phyloP scores from a whole-genome alignment of 2,329 filamentous ascomycete genomes.

The Fusarium brachygibbosum region DNA sequence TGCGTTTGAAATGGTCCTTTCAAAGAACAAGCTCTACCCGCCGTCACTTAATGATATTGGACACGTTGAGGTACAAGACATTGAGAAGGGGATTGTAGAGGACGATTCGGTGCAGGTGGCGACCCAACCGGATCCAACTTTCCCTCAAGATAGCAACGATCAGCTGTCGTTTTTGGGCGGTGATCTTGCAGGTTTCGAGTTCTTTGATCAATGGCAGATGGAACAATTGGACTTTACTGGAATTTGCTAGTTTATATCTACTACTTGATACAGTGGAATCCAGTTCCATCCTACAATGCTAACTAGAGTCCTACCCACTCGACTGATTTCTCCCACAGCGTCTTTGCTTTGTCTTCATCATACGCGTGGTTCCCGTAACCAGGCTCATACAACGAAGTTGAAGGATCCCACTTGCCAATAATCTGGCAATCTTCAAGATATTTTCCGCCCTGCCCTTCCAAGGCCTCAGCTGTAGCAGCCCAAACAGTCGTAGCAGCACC shows the following conservation, averaged over 20 bases:
- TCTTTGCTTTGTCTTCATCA: background rate
- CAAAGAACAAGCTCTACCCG: constrained; percentile 14
- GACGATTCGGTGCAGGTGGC: background rate
- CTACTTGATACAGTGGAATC: background rate
- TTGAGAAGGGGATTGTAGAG: rapidly evolving
- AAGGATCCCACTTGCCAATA: constrained; percentile 2
- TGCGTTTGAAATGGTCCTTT: constrained; percentile 19
- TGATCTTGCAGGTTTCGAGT: constrained; percentile 9
- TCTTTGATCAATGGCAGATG: constrained; percentile 28
- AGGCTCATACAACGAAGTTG: background rate
- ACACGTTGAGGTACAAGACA: rapidly evolving
- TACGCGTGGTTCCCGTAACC: constrained; percentile 4
- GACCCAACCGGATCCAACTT: rapidly evolving
- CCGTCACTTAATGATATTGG: rapidly evolving
- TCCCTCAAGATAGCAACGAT: background rate
- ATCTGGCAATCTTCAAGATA: constrained; percentile 22
- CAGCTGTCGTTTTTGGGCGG: background rate
- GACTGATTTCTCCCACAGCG: background rate
- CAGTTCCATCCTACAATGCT: rapidly evolving
- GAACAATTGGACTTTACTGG: constrained; percentile 27
- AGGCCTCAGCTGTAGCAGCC: background rate
- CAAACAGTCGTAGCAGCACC: constrained; percentile 16
- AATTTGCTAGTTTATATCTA: background rate
- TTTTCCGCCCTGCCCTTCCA: constrained; percentile 10
- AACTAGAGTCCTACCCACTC: background rate